Percentiles rank a stretch among this genome's conserved stretches.
These are phyloP conservation scores for Trichophaea hybrida DNA, from an alignment of 2,329 filamentous ascomycete species.

Conservation along the genomic window DNA sequence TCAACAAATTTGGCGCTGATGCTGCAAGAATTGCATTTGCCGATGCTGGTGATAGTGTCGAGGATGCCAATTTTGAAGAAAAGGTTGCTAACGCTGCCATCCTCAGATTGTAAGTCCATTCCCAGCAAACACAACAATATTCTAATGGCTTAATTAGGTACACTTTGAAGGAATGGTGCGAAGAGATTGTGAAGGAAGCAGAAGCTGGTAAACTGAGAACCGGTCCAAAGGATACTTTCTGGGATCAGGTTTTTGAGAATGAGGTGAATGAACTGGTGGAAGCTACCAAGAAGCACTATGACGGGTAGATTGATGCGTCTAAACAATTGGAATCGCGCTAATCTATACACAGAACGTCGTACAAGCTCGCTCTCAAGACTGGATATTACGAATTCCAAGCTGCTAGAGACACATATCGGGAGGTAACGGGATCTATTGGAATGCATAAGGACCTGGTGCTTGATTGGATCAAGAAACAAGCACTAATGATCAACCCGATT, in stretches of 20 bases:
- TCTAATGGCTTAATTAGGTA: slow-evolving; percentile 37
- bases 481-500: slow-evolving; percentile 66
- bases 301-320: slow-evolving; percentile 37
- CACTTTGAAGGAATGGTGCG: slow-evolving; percentile 77
- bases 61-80: slow-evolving; percentile 96
- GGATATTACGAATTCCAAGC: slow-evolving; percentile 82
- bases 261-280: slow-evolving; percentile 75
- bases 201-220: slow-evolving; percentile 52
- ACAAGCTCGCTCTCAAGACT: slow-evolving; percentile 73
- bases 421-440: slow-evolving; percentile 59
- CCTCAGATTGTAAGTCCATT: slow-evolving; percentile 45
- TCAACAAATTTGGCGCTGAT: slow-evolving; percentile 87
- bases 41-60: slow-evolving; percentile 84
- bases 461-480: slow-evolving; percentile 75
- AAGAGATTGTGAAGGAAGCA: slow-evolving; percentile 58
- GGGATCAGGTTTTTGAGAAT: slow-evolving; percentile 82
- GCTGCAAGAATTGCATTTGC: slow-evolving; percentile 82
- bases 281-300: slow-evolving; percentile 66
- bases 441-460: slow-evolving; percentile 73
- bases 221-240: slow-evolving; percentile 62
- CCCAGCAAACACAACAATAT: not conserved
- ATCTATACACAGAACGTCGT: slow-evolving; percentile 44
- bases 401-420: slow-evolving; percentile 80
- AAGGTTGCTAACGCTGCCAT: slow-evolving; percentile 85
- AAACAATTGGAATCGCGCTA: slow-evolving; percentile 8